Base-by-base conservation (phyloP, 148 eudicot species). In the Pouteria glomerata region DNA sequence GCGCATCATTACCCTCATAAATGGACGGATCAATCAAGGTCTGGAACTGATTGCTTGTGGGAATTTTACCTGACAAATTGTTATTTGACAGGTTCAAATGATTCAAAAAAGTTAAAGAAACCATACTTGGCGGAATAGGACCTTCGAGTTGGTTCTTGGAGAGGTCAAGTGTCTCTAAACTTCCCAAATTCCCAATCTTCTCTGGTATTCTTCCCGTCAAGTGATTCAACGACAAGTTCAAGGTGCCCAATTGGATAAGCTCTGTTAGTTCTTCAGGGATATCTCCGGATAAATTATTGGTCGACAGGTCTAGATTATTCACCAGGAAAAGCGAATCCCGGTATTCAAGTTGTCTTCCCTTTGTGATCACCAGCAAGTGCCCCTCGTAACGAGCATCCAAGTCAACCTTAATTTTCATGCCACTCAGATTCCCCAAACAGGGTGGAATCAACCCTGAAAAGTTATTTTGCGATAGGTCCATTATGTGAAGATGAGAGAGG, bases 221-320 rank as follows among this genome's bases (percentile, higher is more conserved):
- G n/a, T 73, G 69, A 70, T 85, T 85, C 58, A 57, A 33, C 0
- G 88, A 79, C 31, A 82, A 57, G 61, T 85, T 80, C 29, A 82
- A 57, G 2, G 71, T 61, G 23, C 63, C 45, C 31, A 80, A 55
- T 37, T 45, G 44, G 21, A 24, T 11, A 7, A 85, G 63, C 24
- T 29, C n/a, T 0, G 76, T 66, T 3, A 82, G 21, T 6, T 57
- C 67, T 26, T 42, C n/a, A 4, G 82, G 88, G 2, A 82, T 77
- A 12, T 67, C 59, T 30, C 87, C 81, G 0, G 39, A 50, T 30
- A 79, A 62, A 18, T 44, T 29, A 29, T 79, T 82, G 15, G 64
- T 44, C 42, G 79, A 78, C 15, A 86, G 77, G 29, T 74, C 79
- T 14, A 81, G 21, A 24, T 42, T 73, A 18, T 53, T 52, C 12